Conservation (phyloP, 768 basidiomycete species). For the Tricholoma terreum region DNA sequence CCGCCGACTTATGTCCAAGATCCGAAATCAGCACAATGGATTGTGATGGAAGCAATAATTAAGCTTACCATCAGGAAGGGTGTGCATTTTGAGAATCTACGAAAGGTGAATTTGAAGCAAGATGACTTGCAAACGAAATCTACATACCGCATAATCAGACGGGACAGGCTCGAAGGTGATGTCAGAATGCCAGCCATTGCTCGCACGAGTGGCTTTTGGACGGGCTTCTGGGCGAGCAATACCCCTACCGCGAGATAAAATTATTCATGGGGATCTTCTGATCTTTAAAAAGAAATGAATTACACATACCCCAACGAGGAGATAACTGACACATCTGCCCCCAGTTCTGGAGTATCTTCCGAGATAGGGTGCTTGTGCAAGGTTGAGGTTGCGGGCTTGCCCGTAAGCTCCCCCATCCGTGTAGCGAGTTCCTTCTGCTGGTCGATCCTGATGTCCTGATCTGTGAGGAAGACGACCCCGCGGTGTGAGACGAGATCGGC, state of each 20-base stretch:
- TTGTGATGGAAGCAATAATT: not conserved
- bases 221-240: slow-evolving; percentile 32
- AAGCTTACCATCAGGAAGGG: slow-evolving; percentile 31
- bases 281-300: not conserved
- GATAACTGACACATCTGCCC: slow-evolving; percentile 53
- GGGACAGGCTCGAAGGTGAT: slow-evolving; percentile 62
- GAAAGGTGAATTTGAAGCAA: not conserved
- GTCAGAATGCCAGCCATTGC: slow-evolving; percentile 51
- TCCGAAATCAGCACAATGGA: not conserved
- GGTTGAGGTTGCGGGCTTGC: slow-evolving; percentile 43
- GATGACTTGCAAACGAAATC: not conserved
- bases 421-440: slow-evolving; percentile 50
- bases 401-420: slow-evolving; percentile 47
- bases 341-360: slow-evolving; percentile 44
- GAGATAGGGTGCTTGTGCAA: slow-evolving; percentile 60
- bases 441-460: slow-evolving; percentile 46
- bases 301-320: slow-evolving; percentile 37
- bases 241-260: slow-evolving; percentile 26
- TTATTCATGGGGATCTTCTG: not conserved
- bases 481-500: slow-evolving; percentile 52
- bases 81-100: slow-evolving; percentile 41
- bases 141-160: slow-evolving; percentile 56
- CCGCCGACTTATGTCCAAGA: slow-evolving; percentile 30
- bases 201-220: slow-evolving; percentile 33
- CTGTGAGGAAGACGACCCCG: slow-evolving; percentile 64